Base-by-base conservation (phyloP, 1,139 yeast genomes). In the Blastobotrys elegans region DNA sequence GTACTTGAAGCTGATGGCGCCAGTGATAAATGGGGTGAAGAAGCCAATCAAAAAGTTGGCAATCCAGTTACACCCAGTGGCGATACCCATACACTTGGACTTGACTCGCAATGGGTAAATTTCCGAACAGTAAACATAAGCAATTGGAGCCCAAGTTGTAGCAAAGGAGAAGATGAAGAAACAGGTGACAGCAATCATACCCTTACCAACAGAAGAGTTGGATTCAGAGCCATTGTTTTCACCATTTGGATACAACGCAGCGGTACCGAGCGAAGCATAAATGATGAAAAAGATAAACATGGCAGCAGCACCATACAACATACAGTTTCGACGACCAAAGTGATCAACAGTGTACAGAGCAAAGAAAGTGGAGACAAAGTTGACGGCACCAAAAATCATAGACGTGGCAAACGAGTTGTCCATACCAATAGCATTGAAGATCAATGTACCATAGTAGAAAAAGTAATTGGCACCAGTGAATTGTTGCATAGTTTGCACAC, bases 131-230 rank as follows among this genome's bases (percentile, higher is more conserved):
- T 84, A 80, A 49, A 84, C 84, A 77, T 80, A 88, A 40, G 82
- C 82, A 62, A 82, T 79, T 60, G 95, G 92, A 53, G 90, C 95
- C 95, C 95, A 86, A 6, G 95, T 81, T 34, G 84, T 76, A 32
- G 95, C 92, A 64, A 86, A 87, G 72, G 79, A 82, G 76, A 84
- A 83, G 54, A 88, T 84, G 71, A 80, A 88, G 52, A 84, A 64
- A 66, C 92, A 84, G 27, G 90, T 80, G 58, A 87, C 77, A 59
- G 84, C 81, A 64, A 87, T 83, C 87, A 80, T 76, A 39, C 57
- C 62, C 36, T 54, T 53, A 21, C 60, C 60, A 26, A 56, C 75
- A n/a, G 68, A 61, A 77, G 74, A 74, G 53, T 75, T 79, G 68
- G 77, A 60, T 49, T 75, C 72, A 65, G 79, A 79, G 31, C 60